These are phyloP conservation scores for Angophora floribunda DNA, from an alignment of 345 rosid genomes.

Conservation along the genomic window DNA sequence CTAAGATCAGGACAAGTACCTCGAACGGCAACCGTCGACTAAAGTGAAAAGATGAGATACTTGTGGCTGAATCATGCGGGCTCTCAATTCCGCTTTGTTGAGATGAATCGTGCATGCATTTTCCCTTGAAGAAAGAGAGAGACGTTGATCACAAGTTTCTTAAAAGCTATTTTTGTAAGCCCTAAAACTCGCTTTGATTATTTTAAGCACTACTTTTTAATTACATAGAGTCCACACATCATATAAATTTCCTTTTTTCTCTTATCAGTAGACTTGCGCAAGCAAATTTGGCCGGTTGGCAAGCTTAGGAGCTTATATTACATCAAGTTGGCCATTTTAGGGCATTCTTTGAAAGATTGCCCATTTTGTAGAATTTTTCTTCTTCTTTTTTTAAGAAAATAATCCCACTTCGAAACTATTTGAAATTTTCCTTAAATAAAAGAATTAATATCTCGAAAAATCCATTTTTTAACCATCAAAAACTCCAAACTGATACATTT, in stretches of 20 bases:
- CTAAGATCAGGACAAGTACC: neutral
- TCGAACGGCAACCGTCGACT: neutral
- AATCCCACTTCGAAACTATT: neutral
- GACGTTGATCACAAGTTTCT: neutral
- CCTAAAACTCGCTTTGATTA: neutral
- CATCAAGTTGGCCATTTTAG: no score
- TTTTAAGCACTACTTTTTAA: neutral
- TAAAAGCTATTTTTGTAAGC: neutral
- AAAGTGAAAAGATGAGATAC: neutral
- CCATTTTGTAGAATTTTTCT: no score
- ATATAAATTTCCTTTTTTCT: neutral
- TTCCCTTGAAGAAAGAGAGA: neutral
- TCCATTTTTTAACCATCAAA: no score
- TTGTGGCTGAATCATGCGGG: neutral
- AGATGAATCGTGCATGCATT: neutral
- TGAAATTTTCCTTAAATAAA: neutral
- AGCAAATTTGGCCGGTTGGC: neutral
- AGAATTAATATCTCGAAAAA: no score
- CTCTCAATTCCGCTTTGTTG: neutral
- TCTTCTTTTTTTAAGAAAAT: no score
- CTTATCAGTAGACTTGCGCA: fast-evolving
- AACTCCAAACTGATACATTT: no score
- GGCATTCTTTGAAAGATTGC: no score
- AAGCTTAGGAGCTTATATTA: no score
- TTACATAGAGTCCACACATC: neutral